A percentile compares a stretch with the other conserved stretches of the same genome.
Conservation (phyloP, 208 protist genomes). For the Leishmania lainsoni region DNA sequence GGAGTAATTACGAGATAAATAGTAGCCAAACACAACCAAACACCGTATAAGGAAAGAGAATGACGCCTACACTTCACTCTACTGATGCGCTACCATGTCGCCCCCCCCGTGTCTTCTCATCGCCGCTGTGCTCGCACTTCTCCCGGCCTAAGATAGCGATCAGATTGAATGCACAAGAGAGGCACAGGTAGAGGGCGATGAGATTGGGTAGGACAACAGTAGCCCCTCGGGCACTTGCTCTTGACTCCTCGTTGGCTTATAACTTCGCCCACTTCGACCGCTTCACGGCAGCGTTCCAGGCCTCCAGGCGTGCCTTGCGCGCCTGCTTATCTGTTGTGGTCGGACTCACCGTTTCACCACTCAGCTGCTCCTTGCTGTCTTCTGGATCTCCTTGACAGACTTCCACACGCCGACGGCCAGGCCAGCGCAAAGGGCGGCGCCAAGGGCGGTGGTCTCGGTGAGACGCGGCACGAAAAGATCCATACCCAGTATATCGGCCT, state of each 20-base stretch:
- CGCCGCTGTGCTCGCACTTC: not conserved
- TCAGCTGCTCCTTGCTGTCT: conserved; percentile 34
- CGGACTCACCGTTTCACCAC: conserved; percentile 39
- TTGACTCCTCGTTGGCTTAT: conserved; percentile 7
- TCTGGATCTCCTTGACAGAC: conserved; percentile 54
- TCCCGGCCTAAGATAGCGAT: not conserved
- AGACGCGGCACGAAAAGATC: conserved; percentile 69
- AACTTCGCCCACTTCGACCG: conserved; percentile 73
- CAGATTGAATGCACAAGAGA: not conserved
- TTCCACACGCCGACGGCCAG: conserved; percentile 67
- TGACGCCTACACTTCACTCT: not conserved
- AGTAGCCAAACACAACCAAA: not conserved
- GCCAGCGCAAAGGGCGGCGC: conserved; percentile 78
- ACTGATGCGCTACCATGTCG: not conserved
- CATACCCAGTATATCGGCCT: conserved; percentile 89
- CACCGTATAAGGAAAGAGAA: not conserved
- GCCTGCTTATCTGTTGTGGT: conserved; percentile 22
- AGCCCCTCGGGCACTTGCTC: not conserved
- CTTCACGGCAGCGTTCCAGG: conserved; percentile 63
- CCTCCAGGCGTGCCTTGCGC: conserved; percentile 33
- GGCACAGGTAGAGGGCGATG: not conserved
- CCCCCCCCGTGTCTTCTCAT: not conserved
- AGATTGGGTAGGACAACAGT: not conserved
- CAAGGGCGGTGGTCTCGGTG: conserved; percentile 79
- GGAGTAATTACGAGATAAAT: not conserved